A percentile compares a stretch with the other conserved stretches of the same genome.
Evolutionary conservation across 2,329 filamentous ascomycete genomes (phyloP).

Genomic region (Triangularia verruculosa): DNA sequence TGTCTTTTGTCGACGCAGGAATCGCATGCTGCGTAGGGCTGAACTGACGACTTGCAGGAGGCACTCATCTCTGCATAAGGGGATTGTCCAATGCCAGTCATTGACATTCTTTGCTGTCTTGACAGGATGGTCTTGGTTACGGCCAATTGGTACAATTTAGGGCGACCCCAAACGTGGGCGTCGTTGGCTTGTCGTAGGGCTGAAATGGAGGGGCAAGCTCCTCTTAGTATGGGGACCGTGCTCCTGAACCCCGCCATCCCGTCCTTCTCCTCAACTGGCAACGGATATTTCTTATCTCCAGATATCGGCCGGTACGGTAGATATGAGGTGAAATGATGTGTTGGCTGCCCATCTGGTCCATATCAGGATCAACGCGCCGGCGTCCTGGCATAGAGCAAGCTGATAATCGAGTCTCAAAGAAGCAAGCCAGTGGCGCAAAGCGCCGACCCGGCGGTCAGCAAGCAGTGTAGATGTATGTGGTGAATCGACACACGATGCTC

Average conservation of each 20-base stretch:
- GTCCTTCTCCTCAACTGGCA: not conserved
- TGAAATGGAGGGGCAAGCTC: slow-evolving; percentile 24
- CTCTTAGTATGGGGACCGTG: not conserved
- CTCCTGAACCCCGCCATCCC: slow-evolving; percentile 2
- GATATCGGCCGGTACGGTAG: not conserved
- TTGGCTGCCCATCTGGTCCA: no score
- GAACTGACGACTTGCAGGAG: slow-evolving; percentile 5
- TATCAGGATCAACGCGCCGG: not conserved
- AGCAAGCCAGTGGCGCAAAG: not conserved
- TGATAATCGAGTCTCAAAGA: not conserved
- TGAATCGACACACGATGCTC: not conserved
- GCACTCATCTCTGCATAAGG: not conserved
- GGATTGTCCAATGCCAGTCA: slow-evolving; percentile 1
- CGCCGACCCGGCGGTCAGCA: not conserved
- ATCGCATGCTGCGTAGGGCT: slow-evolving; percentile 2
- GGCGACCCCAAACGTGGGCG: slow-evolving; percentile 14
- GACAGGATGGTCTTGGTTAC: slow-evolving; percentile 7
- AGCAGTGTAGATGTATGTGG: not conserved
- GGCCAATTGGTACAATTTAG: slow-evolving; percentile 13
- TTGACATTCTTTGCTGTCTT: not conserved
- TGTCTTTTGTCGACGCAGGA: not conserved
- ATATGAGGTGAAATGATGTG: not conserved
- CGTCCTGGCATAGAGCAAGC: not conserved
- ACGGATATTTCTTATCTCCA: not conserved
- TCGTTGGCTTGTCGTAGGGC: slow-evolving; percentile 27